phyloP scores from a whole-genome alignment of 2,329 filamentous ascomycete genomes.

The Sporothrix pseudoabietina region DNA sequence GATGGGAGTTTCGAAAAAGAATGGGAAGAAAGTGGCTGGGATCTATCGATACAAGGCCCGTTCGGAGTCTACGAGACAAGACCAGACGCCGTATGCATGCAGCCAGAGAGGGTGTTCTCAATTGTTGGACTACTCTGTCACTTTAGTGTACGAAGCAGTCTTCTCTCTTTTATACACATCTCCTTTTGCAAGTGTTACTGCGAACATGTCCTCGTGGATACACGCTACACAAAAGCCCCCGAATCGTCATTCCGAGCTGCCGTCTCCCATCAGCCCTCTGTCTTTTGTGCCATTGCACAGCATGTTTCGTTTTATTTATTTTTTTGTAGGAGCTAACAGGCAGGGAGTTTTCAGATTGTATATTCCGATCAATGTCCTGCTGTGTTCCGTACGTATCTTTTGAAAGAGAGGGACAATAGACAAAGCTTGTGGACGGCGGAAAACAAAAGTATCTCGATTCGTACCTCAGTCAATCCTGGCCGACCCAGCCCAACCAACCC shows the following conservation, averaged over 20 bases:
- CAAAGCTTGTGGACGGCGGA: background rate
- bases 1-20: background rate
- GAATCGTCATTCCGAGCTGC: background rate
- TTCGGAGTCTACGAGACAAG: slow-evolving; percentile 1
- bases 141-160: background rate
- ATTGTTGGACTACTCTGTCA: too few relatives aligned
- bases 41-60: background rate
- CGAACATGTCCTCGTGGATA: background rate
- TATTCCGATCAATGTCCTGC: background rate
- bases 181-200: background rate
- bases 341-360: background rate
- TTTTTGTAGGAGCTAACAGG: too few relatives aligned
- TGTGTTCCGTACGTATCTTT: background rate
- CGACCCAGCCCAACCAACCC: background rate
- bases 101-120: background rate
- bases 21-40: background rate
- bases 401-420: background rate
- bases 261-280: background rate
- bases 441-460: background rate
- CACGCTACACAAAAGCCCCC: background rate
- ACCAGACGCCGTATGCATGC: background rate
- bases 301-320: background rate
- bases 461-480: background rate
- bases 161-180: background rate
- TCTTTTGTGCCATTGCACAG: background rate